Evolutionary conservation across 768 basidiomycete species (phyloP).

Genomic region (Lactarius indigo): DNA sequence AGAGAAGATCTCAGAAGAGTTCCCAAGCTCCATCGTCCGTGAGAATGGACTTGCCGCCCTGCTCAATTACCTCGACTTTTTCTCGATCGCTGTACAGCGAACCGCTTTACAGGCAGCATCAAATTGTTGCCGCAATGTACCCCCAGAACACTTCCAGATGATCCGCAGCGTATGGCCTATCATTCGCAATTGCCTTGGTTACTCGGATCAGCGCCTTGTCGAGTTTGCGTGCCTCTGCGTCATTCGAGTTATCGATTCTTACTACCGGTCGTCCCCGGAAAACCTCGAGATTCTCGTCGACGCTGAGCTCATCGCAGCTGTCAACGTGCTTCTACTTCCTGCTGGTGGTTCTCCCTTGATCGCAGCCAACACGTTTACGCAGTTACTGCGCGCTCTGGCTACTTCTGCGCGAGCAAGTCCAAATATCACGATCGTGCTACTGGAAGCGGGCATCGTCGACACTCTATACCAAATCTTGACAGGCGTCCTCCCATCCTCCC

Average conservation of each 20-base stretch:
- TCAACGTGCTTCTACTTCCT: constrained; percentile 82
- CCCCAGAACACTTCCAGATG: constrained; percentile 84
- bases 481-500: constrained; percentile 78
- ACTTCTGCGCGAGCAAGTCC: constrained; percentile 87
- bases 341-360: constrained; percentile 85
- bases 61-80: constrained; percentile 96
- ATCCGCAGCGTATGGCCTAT: constrained; percentile 89
- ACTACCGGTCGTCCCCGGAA: constrained; percentile 78
- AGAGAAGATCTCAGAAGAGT: constrained; percentile 98
- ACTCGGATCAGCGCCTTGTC: constrained; percentile 94
- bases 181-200: constrained; percentile 86
- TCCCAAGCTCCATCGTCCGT: constrained; percentile 91
- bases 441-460: constrained; percentile 91
- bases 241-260: constrained; percentile 91
- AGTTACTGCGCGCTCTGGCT: constrained; percentile 80
- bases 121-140: constrained; percentile 93
- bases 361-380: constrained; percentile 82
- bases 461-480: constrained; percentile 95
- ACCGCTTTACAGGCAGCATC: constrained; percentile 95
- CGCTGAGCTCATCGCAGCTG: constrained; percentile 69
- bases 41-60: constrained; percentile 93
- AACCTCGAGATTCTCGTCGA: constrained; percentile 86
- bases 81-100: constrained; percentile 95
- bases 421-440: constrained; percentile 76
- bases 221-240: constrained; percentile 95